phyloP scores from a whole-genome alignment of 2,329 filamentous ascomycete species.

The Ophiostoma ips region DNA sequence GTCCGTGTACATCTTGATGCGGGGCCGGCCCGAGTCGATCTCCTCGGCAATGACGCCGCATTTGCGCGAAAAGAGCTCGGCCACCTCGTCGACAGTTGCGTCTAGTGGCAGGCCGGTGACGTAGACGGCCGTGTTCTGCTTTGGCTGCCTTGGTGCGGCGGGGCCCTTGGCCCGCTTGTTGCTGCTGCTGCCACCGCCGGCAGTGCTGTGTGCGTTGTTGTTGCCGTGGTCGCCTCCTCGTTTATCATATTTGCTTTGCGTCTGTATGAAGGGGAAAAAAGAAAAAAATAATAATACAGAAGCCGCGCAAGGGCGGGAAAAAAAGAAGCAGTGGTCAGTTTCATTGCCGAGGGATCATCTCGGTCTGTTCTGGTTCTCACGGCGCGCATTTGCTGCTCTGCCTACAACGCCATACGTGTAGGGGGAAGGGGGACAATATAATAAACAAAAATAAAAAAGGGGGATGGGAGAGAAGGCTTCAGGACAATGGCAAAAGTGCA shows the following conservation, averaged over 20 bases:
- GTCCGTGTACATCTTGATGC: constrained; percentile 87
- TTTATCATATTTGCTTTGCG: not conserved
- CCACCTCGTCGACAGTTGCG: constrained; percentile 65
- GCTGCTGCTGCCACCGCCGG: not conserved
- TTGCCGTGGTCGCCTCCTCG: not conserved
- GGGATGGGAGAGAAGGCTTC: not conserved
- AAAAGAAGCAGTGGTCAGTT: constrained; percentile 10
- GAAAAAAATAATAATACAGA: constrained; percentile 2
- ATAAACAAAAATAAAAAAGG: not conserved
- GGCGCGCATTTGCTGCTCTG: too few relatives aligned
- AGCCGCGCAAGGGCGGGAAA: not conserved
- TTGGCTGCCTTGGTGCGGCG: constrained; percentile 31
- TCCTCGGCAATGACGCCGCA: constrained; percentile 89
- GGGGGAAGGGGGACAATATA: too few relatives aligned
- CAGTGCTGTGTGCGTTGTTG: not conserved
- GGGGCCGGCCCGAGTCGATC: constrained; percentile 72
- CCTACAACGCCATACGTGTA: not conserved
- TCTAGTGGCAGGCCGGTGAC: constrained; percentile 77
- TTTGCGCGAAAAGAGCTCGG: constrained; percentile 67
- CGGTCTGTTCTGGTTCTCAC: not conserved
- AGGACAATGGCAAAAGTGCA: not conserved
- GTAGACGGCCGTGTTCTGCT: constrained; percentile 80
- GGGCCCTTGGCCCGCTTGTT: constrained; percentile 15
- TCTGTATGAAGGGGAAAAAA: constrained; percentile 2
- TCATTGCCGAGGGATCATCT: constrained; percentile 9